phyloP scores from a whole-genome alignment of 2,329 filamentous ascomycete species.

The Colletotrichum theobromicola region DNA sequence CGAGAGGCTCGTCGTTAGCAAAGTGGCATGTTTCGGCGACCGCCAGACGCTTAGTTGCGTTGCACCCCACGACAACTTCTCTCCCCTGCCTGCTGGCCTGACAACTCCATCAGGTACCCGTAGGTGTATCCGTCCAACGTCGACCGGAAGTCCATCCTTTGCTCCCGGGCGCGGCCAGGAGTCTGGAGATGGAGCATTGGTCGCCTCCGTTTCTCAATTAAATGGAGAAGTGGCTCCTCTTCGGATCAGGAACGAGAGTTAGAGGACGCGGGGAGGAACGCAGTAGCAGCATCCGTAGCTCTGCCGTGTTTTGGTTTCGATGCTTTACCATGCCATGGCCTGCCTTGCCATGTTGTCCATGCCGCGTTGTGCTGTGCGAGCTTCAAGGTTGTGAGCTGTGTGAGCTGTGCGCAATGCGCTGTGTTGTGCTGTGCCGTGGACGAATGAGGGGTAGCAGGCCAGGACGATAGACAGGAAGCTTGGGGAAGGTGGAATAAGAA shows the following conservation, averaged over 20 bases:
- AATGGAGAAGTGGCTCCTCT: slow-evolving; percentile 8
- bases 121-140: background rate
- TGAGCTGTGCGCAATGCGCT: slow-evolving; percentile 14
- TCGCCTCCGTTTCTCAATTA: background rate
- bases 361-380: background rate
- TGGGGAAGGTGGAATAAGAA: background rate
- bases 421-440: background rate
- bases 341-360: background rate
- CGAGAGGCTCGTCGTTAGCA: slow-evolving; percentile 3
- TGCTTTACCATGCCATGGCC: background rate
- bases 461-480: background rate
- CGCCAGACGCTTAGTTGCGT: slow-evolving; percentile 2
- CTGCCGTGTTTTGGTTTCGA: slow-evolving; percentile 4
- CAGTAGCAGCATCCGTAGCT: slow-evolving; percentile 1
- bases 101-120: slow-evolving; percentile 2
- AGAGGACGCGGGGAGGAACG: background rate
- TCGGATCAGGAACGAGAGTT: slow-evolving; percentile 5
- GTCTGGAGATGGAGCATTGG: slow-evolving; percentile 10
- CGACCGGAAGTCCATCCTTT: background rate
- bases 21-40: slow-evolving; percentile 19
- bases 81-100: background rate
- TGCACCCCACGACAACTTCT: slow-evolving; percentile 13
- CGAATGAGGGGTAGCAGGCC: slow-evolving; percentile 3
- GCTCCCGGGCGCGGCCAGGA: background rate
- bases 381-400: slow-evolving; percentile 5